A percentile compares a stretch with the other conserved stretches of the same genome.
Conservation (phyloP, 306 rosid species). For the Cucumis sativus region DNA sequence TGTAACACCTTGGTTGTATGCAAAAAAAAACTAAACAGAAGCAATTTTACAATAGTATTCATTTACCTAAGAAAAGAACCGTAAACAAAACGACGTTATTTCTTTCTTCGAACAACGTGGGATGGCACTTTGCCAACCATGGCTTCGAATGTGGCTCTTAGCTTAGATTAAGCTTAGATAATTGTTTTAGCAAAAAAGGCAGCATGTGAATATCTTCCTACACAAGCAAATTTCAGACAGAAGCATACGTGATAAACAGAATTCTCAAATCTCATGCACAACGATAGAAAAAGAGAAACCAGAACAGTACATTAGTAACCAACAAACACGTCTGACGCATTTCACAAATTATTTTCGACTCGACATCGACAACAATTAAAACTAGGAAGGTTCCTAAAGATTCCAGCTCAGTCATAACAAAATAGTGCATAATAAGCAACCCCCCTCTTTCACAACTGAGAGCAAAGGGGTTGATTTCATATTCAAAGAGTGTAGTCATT, state of each 20-base stretch:
- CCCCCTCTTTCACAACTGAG: background rate
- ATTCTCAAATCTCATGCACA: background rate
- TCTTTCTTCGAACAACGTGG: background rate
- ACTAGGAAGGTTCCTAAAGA: background rate
- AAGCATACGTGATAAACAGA: background rate
- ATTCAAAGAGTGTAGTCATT: conserved; percentile 1
- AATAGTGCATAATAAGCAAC: background rate
- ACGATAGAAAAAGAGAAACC: background rate
- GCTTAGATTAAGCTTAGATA: background rate
- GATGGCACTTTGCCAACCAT: background rate
- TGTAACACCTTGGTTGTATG: no score
- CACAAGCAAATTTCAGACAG: background rate
- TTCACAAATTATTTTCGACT: background rate
- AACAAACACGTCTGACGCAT: background rate
- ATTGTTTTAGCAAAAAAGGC: background rate
- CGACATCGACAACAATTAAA: background rate
- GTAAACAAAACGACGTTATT: no score
- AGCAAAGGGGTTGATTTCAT: background rate
- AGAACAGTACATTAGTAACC: background rate
- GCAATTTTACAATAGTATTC: no score
- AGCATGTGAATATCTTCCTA: background rate
- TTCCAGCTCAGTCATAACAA: conserved; percentile 1
- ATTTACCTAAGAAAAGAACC: no score
- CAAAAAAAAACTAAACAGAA: no score
- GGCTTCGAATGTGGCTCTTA: background rate